Percentiles rank a stretch among this genome's conserved stretches.
Evolutionary conservation across 257 asterid species (phyloP).

Genomic region (Jasminum sambac): DNA sequence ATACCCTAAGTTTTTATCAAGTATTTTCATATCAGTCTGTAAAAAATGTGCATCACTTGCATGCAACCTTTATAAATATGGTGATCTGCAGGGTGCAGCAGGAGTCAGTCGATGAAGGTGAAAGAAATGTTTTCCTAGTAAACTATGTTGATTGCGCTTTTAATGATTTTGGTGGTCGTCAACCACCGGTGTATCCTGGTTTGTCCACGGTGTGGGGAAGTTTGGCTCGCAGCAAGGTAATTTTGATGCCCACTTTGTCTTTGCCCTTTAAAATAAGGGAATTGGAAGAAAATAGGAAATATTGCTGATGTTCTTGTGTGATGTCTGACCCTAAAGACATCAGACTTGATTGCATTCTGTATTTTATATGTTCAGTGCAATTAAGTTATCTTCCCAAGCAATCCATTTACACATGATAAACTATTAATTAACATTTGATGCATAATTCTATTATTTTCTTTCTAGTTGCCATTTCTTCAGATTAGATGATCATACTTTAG

Average conservation of each 20-base stretch:
- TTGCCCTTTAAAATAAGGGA: slow-evolving; percentile 12
- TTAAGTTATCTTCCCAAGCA: neutral
- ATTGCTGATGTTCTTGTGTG: slow-evolving; percentile 10
- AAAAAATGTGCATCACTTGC: slow-evolving; percentile 16
- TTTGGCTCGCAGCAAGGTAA: slow-evolving; percentile 99
- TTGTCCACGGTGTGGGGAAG: slow-evolving; percentile 99
- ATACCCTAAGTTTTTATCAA: slow-evolving; percentile 11
- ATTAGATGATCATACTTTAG: slow-evolving; percentile 22
- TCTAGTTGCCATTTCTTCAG: slow-evolving; percentile 2
- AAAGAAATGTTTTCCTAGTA: slow-evolving; percentile 87
- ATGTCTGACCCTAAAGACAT: neutral
- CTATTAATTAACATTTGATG: neutral
- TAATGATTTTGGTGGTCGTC: slow-evolving; percentile 99
- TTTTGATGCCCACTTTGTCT: slow-evolving; percentile 21
- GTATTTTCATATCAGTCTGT: slow-evolving; percentile 24
- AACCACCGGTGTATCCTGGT: slow-evolving; percentile 98
- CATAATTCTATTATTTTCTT: neutral
- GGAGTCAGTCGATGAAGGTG: slow-evolving; percentile 97
- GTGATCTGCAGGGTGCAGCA: slow-evolving; percentile 80
- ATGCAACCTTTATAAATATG: slow-evolving; percentile 24
- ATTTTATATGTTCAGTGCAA: slow-evolving; percentile 1
- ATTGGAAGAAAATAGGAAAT: slow-evolving; percentile 19
- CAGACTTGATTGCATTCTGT: neutral
- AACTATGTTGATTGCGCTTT: slow-evolving; percentile 93
- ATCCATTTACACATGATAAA: slow-evolving; percentile 12